These are phyloP conservation scores for Xylaria castorea DNA, from an alignment of 495 filamentous ascomycete genomes.

Conservation along the genomic window DNA sequence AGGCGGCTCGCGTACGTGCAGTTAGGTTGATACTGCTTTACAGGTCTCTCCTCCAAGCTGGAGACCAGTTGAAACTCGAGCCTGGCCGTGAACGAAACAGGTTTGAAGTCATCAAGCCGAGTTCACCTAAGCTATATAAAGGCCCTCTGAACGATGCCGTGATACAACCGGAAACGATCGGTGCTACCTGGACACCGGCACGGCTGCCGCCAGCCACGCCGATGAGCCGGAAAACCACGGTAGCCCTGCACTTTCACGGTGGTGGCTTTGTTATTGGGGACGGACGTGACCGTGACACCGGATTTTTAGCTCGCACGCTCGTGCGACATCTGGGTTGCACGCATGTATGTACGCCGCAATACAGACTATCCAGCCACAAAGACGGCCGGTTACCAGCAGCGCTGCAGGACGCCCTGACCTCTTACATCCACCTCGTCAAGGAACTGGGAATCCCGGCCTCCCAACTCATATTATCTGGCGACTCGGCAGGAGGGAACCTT, in stretches of 20 bases:
- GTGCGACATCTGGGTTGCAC: conserved; percentile 29
- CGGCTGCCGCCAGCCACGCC: neutral
- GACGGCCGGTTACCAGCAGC: conserved; percentile 51
- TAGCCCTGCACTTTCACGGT: conserved; percentile 46
- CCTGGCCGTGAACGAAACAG: conserved; percentile 16
- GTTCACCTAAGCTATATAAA: neutral
- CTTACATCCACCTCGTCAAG: conserved; percentile 49
- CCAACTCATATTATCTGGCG: conserved; percentile 38
- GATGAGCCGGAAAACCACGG: conserved; percentile 4
- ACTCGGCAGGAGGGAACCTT: conserved; percentile 40
- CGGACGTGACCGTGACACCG: conserved; percentile 40
- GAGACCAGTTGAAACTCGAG: conserved; percentile 17
- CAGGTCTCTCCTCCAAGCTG: neutral
- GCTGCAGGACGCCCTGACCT: conserved; percentile 52
- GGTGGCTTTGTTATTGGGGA: conserved; percentile 54
- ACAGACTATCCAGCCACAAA: conserved; percentile 44
- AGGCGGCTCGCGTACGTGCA: conserved; percentile 19
- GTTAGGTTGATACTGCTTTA: neutral
- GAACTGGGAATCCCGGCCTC: conserved; percentile 40
- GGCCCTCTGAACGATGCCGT: conserved; percentile 16
- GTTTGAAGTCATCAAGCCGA: conserved; percentile 13
- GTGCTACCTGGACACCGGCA: conserved; percentile 19
- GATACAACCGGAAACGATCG: conserved; percentile 10
- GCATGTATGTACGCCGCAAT: conserved; percentile 43
- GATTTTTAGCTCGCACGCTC: conserved; percentile 36